Evolutionary conservation across 805 yeast genomes (phyloP).

Genomic region (Barnettozyma californica): DNA sequence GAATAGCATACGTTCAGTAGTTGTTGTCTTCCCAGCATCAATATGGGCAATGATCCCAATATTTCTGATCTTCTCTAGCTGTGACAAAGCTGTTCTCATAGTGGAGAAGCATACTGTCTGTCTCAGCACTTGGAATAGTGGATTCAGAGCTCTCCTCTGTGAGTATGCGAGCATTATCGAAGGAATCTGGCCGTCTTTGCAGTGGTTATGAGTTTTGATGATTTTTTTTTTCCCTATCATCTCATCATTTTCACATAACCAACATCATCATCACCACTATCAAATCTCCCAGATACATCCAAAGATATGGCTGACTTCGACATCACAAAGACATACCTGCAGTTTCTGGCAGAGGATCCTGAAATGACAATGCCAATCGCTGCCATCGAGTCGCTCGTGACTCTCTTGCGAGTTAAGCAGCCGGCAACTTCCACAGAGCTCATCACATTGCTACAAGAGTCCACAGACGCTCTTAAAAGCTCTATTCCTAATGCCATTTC

Average conservation of each 20-base stretch:
- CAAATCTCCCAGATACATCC: neutral
- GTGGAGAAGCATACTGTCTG: neutral
- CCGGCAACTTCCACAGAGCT: conserved; percentile 94
- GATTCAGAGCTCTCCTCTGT: neutral
- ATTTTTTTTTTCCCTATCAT: neutral
- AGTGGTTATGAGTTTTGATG: neutral
- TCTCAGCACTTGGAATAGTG: neutral
- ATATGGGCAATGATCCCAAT: conserved; percentile 98
- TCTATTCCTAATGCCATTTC: conserved; percentile 90
- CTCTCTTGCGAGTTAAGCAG: conserved; percentile 72
- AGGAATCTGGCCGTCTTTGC: neutral
- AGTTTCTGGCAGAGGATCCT: conserved; percentile 80
- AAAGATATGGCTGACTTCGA: conserved; percentile 48
- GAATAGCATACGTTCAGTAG: conserved; percentile 93
- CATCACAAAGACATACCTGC: conserved; percentile 73
- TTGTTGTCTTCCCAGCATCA: conserved; percentile 98
- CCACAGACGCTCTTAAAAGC: conserved; percentile 66
- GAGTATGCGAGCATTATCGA: neutral
- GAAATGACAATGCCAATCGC: conserved; percentile 99
- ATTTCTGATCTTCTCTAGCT: conserved; percentile 49
- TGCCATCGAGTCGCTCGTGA: conserved; percentile 91
- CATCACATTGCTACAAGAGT: conserved; percentile 72
- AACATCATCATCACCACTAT: neutral
- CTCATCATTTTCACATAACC: neutral
- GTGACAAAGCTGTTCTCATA: neutral